Conservation (phyloP, 768 basidiomycete genomes). For the Pleurotus salmoneostramineus region DNA sequence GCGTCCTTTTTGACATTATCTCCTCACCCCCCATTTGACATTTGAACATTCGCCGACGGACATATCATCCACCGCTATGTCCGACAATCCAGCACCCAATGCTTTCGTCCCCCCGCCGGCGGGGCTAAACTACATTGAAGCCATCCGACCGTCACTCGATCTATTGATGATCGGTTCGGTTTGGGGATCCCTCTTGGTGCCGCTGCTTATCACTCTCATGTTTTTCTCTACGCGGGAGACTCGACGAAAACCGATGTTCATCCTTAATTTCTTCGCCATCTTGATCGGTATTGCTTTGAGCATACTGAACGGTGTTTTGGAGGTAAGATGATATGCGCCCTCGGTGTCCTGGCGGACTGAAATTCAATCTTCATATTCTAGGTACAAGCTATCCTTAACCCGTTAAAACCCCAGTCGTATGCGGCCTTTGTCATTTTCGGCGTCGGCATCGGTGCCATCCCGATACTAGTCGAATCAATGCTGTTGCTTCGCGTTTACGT, state of each 20-base stretch:
- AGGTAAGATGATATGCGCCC: not conserved
- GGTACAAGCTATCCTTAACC: not conserved
- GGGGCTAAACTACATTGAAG: too few relatives aligned
- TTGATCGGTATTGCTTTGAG: slow-evolving; percentile 13
- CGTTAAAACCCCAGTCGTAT: slow-evolving; percentile 5
- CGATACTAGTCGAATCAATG: slow-evolving; percentile 21
- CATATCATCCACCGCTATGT: too few relatives aligned
- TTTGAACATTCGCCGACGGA: too few relatives aligned
- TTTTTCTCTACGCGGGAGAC: slow-evolving; percentile 16
- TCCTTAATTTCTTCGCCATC: slow-evolving; percentile 17
- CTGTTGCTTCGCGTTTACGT: slow-evolving; percentile 17
- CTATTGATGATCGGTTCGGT: too few relatives aligned
- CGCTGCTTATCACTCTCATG: slow-evolving; percentile 15
- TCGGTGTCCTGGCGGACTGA: not conserved
- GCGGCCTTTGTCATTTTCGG: slow-evolving; percentile 8
- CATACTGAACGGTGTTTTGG: slow-evolving; percentile 11
- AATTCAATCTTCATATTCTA: not conserved
- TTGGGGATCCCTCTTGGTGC: not conserved
- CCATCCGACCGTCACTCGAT: too few relatives aligned
- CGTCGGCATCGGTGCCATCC: slow-evolving; percentile 8
- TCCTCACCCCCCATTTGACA: too few relatives aligned
- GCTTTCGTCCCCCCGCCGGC: too few relatives aligned
- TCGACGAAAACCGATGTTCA: slow-evolving; percentile 16
- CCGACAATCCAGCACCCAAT: too few relatives aligned
- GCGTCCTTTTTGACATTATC: too few relatives aligned